phyloP scores from a whole-genome alignment of 1,284 basidiomycete species.

The Butyriboletus regius region DNA sequence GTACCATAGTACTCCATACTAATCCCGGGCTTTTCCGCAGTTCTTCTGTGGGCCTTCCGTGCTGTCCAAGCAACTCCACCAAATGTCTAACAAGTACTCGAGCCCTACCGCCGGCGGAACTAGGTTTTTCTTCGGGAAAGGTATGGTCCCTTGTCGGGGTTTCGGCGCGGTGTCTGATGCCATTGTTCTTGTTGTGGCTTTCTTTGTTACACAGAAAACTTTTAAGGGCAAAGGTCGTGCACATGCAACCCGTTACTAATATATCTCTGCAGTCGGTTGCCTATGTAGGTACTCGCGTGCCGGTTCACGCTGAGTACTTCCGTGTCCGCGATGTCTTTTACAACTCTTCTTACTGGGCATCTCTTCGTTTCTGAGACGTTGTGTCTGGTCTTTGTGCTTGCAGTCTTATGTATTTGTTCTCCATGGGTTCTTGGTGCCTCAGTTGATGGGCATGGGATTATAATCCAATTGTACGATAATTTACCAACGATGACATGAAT shows the following conservation, averaged over 20 bases:
- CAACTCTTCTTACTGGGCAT: background rate
- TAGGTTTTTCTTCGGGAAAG: slow-evolving; percentile 84
- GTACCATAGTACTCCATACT: background rate
- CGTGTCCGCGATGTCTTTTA: background rate
- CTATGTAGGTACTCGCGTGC: background rate
- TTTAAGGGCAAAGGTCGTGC: slow-evolving; percentile 6
- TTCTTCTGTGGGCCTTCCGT: slow-evolving; percentile 76
- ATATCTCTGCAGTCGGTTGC: background rate
- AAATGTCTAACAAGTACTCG: slow-evolving; percentile 80
- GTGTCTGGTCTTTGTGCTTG: background rate
- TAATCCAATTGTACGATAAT: background rate
- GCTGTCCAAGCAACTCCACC: slow-evolving; percentile 64
- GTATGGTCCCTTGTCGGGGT: slow-evolving; percentile 27
- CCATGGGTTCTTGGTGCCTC: background rate
- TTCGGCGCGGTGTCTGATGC: background rate
- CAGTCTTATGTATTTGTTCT: background rate
- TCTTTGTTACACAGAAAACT: slow-evolving; percentile 20
- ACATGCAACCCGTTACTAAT: background rate
- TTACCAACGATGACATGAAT: background rate
- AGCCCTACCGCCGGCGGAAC: slow-evolving; percentile 66
- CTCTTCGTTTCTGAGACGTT: background rate
- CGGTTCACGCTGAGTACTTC: background rate
- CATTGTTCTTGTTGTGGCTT: background rate
- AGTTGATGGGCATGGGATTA: background rate
- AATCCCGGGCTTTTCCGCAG: slow-evolving; percentile 29